Base-by-base conservation (phyloP, 148 eudicot genomes). In the Polygonum aviculare region DNA sequence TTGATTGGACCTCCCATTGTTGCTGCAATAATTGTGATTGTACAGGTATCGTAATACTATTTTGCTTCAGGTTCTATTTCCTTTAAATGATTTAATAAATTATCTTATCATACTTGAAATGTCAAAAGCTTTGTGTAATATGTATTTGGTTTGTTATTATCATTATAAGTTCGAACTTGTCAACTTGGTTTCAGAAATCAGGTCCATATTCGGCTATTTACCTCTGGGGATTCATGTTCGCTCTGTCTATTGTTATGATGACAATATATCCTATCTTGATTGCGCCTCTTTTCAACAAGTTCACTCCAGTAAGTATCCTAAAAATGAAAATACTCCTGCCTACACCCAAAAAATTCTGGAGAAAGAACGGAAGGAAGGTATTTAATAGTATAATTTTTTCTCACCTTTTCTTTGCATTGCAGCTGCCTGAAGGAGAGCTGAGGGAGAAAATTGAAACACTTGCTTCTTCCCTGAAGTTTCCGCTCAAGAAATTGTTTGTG, bases 151-250 rank as follows among this genome's bases (percentile, higher is more conserved):
- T 75, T 65, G 54, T 26, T 74, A 50, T 12, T 45, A 31, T 26
- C 6, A 40, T 15, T 57, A 41, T 52, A 21, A 74, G 11, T 76
- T 8, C 75, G 8, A 45, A 26, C 47, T 22, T 63, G 36, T 48
- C 69, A 76, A 55, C 77, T 38, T 84, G 79, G 40, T 78, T 91
- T 84, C 92, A 96, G 99, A 96, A 96, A 90, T 96, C 98, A 79
- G 99, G 99, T 79, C 99, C 99, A 1, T 96, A 93, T 86, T 82
- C 93, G 84, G 99, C 99, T 72, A 88, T 96, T 78, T 96, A 96
- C 83, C 94, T 96, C 60, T 96, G 99, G 99, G 98, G 87, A 47
- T 96, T 96, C 79, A 93, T 96, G 98, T 82, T 96, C 79, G 88
- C 83, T 73, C 76, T 96, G 26, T 87, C 98, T 59, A 85, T 96